Evolutionary conservation across 2,329 filamentous ascomycete species (phyloP).

Genomic region (Westerdykella ornata): DNA sequence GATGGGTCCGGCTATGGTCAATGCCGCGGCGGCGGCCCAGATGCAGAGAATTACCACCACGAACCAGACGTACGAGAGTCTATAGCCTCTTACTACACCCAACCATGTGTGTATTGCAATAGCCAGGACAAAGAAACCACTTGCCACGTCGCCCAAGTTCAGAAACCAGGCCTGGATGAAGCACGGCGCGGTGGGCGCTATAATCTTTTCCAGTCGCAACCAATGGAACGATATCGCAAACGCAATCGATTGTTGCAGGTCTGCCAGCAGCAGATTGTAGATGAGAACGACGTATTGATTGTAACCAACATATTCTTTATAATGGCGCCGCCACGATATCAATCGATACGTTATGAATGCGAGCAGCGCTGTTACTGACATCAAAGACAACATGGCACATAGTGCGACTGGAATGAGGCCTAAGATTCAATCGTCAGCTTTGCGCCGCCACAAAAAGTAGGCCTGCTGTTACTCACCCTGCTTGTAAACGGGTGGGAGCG

Average conservation of each 20-base stretch:
- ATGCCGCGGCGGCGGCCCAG: constrained; percentile 43
- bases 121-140: constrained; percentile 49
- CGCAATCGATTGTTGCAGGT: constrained; percentile 48
- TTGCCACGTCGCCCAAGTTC: constrained; percentile 48
- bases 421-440: too few species aligned
- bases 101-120: constrained; percentile 51
- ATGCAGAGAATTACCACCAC: constrained; percentile 39
- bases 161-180: constrained; percentile 48
- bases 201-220: constrained; percentile 41
- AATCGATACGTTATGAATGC: constrained; percentile 47
- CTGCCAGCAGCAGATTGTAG: constrained; percentile 48
- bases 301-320: constrained; percentile 46
- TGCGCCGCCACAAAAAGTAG: too few species aligned
- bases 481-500: constrained; percentile 23
- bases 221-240: constrained; percentile 47
- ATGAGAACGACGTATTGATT: constrained; percentile 52
- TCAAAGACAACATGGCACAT: constrained; percentile 44
- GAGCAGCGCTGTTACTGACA: constrained; percentile 42
- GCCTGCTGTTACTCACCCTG: constrained; percentile 15
- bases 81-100: constrained; percentile 44
- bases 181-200: constrained; percentile 41
- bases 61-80: constrained; percentile 43
- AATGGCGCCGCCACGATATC: constrained; percentile 46
- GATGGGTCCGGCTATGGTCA: constrained; percentile 44
- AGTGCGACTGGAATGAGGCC: constrained; percentile 43